Evolutionary conservation across 2,329 filamentous ascomycete species (phyloP).

Genomic region (Chrysoporthe austroafricana): DNA sequence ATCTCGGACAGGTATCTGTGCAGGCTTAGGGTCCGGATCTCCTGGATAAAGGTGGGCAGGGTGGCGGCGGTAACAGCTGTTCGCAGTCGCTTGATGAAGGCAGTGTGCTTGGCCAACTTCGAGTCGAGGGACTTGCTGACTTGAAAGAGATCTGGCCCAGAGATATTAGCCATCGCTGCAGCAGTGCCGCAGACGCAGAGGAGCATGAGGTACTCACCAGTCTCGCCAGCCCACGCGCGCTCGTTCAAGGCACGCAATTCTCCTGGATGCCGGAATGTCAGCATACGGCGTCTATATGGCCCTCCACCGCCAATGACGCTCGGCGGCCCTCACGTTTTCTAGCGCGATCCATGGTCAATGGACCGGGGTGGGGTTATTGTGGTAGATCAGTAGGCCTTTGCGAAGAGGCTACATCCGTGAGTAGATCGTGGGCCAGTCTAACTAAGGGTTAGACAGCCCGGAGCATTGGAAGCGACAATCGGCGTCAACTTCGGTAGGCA

Average conservation of each 20-base stretch:
- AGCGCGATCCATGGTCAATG: constrained; percentile 64
- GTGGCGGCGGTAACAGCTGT: constrained; percentile 83
- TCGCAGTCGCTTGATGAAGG: constrained; percentile 94
- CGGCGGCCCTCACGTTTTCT: constrained; percentile 58
- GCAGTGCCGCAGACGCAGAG: constrained; percentile 14
- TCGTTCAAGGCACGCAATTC: constrained; percentile 89
- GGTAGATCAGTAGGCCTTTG: constrained; percentile 32
- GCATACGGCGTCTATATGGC: constrained; percentile 9
- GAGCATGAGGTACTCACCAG: constrained; percentile 58
- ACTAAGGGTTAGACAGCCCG: constrained; percentile 49
- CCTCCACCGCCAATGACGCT: background rate
- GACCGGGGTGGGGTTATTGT: constrained; percentile 39
- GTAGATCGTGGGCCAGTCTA: constrained; percentile 36
- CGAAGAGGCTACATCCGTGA: constrained; percentile 52
- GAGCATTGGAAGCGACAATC: constrained; percentile 46
- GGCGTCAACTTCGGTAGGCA: constrained; percentile 49
- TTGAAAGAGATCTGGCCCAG: constrained; percentile 69
- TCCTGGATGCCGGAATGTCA: constrained; percentile 57
- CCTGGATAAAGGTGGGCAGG: constrained; percentile 82
- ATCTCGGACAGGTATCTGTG: constrained; percentile 98
- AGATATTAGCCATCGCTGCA: constrained; percentile 22
- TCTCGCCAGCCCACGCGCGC: constrained; percentile 86
- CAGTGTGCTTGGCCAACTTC: constrained; percentile 96
- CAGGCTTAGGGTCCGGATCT: constrained; percentile 86
- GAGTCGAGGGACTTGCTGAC: constrained; percentile 85